These are phyloP conservation scores for Fraxinus dipetala DNA, from an alignment of 305 asterid species.

Conservation along the genomic window DNA sequence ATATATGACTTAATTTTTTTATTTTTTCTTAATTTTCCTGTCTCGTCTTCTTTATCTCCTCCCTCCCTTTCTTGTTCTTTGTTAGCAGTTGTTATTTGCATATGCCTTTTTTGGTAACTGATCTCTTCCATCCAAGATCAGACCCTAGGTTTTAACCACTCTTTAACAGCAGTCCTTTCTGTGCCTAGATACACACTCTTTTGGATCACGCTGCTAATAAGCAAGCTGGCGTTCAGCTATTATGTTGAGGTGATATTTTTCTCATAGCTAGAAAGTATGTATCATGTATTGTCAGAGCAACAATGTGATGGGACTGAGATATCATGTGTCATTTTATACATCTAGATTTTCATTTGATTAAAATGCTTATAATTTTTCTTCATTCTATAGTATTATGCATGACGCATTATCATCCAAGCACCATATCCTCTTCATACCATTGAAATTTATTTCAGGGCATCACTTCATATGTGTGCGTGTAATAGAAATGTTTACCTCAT, in stretches of 20 bases:
- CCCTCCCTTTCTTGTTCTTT: conserved; percentile 5
- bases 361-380: conserved; percentile 6
- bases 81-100: conserved; percentile 10
- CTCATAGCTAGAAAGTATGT: background rate
- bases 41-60: background rate
- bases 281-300: conserved; percentile 8
- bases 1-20: background rate
- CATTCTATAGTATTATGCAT: background rate
- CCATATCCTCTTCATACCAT: background rate
- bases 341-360: background rate
- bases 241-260: conserved; percentile 78
- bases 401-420: background rate
- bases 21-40: background rate
- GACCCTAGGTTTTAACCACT: conserved; percentile 1
- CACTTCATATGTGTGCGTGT: background rate
- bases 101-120: conserved; percentile 1
- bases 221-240: conserved; percentile 98
- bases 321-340: conserved; percentile 1
- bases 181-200: conserved; percentile 79
- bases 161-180: conserved; percentile 16
- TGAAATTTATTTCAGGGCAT: conserved; percentile 3
- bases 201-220: conserved; percentile 82
- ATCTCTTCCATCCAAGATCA: conserved; percentile 18
- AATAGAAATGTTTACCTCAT: background rate
- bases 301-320: conserved; percentile 9